These are phyloP conservation scores for Gaultheria prostrata DNA, from an alignment of 148 eudicot genomes.

Conservation along the genomic window DNA sequence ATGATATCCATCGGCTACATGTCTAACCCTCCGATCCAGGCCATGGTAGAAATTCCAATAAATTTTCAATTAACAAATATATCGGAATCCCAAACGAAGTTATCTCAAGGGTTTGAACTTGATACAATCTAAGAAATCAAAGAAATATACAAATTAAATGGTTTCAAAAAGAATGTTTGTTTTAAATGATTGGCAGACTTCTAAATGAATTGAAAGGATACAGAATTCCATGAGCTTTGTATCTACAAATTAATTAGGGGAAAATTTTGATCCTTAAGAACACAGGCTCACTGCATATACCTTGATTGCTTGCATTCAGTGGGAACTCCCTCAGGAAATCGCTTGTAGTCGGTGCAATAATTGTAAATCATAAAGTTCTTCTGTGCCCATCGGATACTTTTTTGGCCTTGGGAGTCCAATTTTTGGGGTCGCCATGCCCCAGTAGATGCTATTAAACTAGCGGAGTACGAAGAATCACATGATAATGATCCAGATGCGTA, in stretches of 20 bases:
- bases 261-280: not conserved
- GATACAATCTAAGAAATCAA: not conserved
- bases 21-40: not conserved
- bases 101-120: not conserved
- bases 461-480: slow-evolving; percentile 8
- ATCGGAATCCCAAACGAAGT: not conserved
- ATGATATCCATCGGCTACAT: too few species aligned
- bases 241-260: not conserved
- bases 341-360: slow-evolving; percentile 12
- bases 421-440: slow-evolving; percentile 13
- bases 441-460: not conserved
- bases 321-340: slow-evolving; percentile 19
- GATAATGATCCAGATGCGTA: not conserved
- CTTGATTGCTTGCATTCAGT: slow-evolving; percentile 2
- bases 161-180: not conserved
- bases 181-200: not conserved
- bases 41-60: not conserved
- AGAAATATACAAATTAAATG: not conserved
- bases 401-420: not conserved
- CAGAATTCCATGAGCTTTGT: not conserved
- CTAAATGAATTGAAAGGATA: slow-evolving; percentile 1
- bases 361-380: slow-evolving; percentile 14
- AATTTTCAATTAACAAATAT: not conserved
- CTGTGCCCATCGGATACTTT: slow-evolving; percentile 5
- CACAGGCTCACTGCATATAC: not conserved